phyloP scores from a whole-genome alignment of 2,329 filamentous ascomycete genomes.

The Colletotrichum salicis region DNA sequence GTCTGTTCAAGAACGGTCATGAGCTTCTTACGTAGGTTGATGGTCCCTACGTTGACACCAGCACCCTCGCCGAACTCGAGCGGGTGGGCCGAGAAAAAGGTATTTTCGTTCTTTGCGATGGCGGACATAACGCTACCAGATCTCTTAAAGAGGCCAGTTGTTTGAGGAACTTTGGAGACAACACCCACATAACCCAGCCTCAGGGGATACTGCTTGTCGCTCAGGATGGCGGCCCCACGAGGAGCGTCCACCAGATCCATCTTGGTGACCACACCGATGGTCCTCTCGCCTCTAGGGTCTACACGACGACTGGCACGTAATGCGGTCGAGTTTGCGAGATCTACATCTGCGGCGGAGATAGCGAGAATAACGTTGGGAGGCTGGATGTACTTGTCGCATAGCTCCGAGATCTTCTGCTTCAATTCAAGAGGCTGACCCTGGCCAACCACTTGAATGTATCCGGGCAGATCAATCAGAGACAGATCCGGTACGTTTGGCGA shows the following conservation, averaged over 20 bases:
- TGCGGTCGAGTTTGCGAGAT: constrained; percentile 95
- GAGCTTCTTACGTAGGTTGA: constrained; percentile 89
- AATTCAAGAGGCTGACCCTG: constrained; percentile 90
- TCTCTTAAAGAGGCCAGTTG: constrained; percentile 82
- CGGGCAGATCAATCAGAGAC: constrained; percentile 94
- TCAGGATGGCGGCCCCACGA: constrained; percentile 81
- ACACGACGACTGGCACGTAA: constrained; percentile 89
- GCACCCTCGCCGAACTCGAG: constrained; percentile 80
- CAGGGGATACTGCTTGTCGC: constrained; percentile 91
- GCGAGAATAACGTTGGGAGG: constrained; percentile 95
- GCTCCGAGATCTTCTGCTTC: constrained; percentile 94
- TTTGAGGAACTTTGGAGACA: constrained; percentile 80
- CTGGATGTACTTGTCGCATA: constrained; percentile 99
- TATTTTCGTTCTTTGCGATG: constrained; percentile 87
- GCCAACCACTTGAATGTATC: constrained; percentile 96
- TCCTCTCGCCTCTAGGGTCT: constrained; percentile 92
- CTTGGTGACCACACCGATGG: constrained; percentile 98
- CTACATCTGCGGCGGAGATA: constrained; percentile 97
- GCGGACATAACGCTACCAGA: constrained; percentile 81
- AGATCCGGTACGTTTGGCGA: constrained; percentile 95
- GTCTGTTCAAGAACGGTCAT: constrained; percentile 98
- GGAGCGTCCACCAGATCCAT: constrained; percentile 94
- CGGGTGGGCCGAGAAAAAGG: constrained; percentile 87
- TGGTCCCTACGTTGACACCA: constrained; percentile 82
- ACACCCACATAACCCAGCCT: constrained; percentile 97